phyloP scores from a whole-genome alignment of 2,329 filamentous ascomycete species.

The Pyrenochaeta sp. region DNA sequence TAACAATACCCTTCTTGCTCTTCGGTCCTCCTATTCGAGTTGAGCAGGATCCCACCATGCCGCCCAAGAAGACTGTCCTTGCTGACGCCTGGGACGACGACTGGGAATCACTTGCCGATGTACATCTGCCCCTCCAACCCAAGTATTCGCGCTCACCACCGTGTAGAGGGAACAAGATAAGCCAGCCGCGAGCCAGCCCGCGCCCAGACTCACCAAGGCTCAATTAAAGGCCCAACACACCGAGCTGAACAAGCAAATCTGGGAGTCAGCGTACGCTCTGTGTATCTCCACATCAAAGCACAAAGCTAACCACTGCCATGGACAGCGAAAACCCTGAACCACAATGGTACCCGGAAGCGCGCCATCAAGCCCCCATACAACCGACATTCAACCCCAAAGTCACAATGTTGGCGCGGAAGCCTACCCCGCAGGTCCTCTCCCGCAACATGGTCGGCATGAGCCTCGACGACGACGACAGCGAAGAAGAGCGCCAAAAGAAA shows the following conservation, averaged over 20 bases:
- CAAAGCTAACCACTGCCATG: conserved; percentile 20
- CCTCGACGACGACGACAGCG: conserved; percentile 66
- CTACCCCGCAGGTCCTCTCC: conserved; percentile 66
- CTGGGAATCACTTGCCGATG: conserved; percentile 83
- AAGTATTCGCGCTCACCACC: conserved; percentile 22
- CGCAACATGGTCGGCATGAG: conserved; percentile 61
- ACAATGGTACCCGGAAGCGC: conserved; percentile 76
- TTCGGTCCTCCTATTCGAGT: too few species aligned
- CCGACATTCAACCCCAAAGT: conserved; percentile 81
- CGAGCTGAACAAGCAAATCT: conserved; percentile 83
- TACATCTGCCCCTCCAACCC: conserved; percentile 42
- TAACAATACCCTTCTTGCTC: too few species aligned
- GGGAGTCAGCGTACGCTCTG: conserved; percentile 79
- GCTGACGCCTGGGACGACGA: conserved; percentile 84
- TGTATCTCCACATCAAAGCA: neutral
- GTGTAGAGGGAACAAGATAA: conserved; percentile 48
- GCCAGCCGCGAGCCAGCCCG: conserved; percentile 47
- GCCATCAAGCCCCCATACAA: conserved; percentile 68
- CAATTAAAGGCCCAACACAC: conserved; percentile 81
- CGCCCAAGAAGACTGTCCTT: conserved; percentile 54
- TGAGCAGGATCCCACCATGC: conserved; percentile 29
- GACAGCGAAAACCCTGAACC: conserved; percentile 75
- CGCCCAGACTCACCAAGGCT: conserved; percentile 69
- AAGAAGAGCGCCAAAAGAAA: conserved; percentile 67
- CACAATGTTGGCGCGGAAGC: conserved; percentile 85